Base-by-base conservation (phyloP, 1,284 basidiomycete genomes). In the Filobasidium uniguttulatum region DNA sequence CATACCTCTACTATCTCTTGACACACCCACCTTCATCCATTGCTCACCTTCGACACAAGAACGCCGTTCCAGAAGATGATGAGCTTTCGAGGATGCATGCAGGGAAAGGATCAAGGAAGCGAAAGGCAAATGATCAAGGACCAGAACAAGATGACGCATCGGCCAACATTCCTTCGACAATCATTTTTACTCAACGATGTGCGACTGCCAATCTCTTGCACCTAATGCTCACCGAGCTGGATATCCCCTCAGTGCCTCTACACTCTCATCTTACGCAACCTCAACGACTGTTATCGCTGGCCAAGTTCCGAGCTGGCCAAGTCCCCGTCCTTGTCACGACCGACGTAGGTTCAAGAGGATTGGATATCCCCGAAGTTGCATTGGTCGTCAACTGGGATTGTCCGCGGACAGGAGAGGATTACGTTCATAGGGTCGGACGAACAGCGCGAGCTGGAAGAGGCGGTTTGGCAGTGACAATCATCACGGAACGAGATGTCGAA, bases 311-410 rank as follows among this genome's bases (percentile, higher is more conserved):
- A 49, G 80, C 86, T 0, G 81, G 77, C 28, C 79, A 91, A 48
- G 82, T 97, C 30, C 89, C 90, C 2, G 83, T 98, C 38, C 75
- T 99, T 26, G 77, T 99, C 46, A 89, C 85, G 22, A 97, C 93
- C 2, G 93, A 96, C 65, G 89, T 98, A 23, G 93, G 89, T 7
- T 85, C 85, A 31, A 80, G 91, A 62, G 91, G 91, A 45, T 72
- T 97, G 55, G 91, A 97, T 71, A 93, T 97, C 52, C 86, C 86
- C 55, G 87, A 93, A 59, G 90, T 97, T 17, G 87, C 86, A 19
- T 79, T 94, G 71, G 88, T 97, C 31, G 75, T 94, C 55, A 98
- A 99, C 60, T 99, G 90, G 89, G 94, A 99, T 66, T 98, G 59
- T 84, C 94, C 46, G 20, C 60, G 71, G 17, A 70, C 71, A 0